Evolutionary conservation across 495 filamentous ascomycete genomes (phyloP).

Genomic region (Aspergillus ellipticus): DNA sequence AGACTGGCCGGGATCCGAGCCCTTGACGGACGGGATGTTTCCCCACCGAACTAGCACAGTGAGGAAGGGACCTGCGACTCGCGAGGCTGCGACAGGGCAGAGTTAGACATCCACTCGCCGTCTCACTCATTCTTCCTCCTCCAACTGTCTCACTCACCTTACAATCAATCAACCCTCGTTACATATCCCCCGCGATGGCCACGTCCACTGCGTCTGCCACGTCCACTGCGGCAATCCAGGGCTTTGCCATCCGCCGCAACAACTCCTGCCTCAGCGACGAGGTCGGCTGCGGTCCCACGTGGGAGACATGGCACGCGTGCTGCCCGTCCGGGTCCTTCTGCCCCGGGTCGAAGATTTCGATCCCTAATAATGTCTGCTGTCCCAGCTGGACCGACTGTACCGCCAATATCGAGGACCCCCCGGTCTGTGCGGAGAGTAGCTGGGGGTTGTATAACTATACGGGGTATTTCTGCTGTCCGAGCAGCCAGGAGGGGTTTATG

Average conservation of each 20-base stretch:
- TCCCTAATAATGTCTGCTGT: conserved; percentile 19
- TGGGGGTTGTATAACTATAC: conserved; percentile 13
- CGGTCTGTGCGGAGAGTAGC: conserved; percentile 9
- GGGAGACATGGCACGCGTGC: conserved; percentile 15
- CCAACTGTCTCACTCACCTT: neutral
- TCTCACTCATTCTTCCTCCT: too few species aligned
- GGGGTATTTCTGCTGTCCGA: conserved; percentile 15
- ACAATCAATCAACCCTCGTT: neutral
- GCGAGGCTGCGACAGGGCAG: too few species aligned
- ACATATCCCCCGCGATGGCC: neutral
- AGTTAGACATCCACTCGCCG: too few species aligned
- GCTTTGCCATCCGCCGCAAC: conserved; percentile 18
- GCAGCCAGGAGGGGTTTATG: conserved; percentile 8
- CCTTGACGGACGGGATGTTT: too few species aligned
- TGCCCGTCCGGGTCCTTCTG: conserved; percentile 13
- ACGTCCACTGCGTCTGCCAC: neutral
- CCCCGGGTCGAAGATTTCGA: neutral
- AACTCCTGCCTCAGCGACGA: conserved; percentile 13
- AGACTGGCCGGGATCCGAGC: too few species aligned
- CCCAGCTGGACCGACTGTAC: conserved; percentile 10
- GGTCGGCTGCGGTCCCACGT: conserved; percentile 12
- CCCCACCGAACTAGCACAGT: too few species aligned
- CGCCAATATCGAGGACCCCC: neutral
- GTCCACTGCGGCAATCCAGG: neutral
- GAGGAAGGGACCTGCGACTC: too few species aligned